Conservation (phyloP, 129 eudicot species). For the Lactuca sativa region DNA sequence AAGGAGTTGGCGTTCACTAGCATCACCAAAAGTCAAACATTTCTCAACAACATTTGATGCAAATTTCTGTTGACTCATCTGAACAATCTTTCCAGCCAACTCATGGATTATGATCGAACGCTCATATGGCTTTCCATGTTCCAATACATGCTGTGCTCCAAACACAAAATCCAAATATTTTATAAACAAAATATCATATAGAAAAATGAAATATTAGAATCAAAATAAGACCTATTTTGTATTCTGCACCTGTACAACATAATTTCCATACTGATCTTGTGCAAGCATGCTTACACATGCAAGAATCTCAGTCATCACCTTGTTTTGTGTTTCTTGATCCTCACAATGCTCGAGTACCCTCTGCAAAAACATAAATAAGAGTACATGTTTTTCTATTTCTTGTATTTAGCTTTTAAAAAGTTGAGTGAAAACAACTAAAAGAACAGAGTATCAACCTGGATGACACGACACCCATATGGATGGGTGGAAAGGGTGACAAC, state of each 20-base stretch:
- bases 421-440: neutral
- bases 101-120: conserved; percentile 75
- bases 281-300: conserved; percentile 77
- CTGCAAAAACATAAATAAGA: conserved; percentile 27
- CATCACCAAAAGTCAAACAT: conserved; percentile 77
- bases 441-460: conserved; percentile 48
- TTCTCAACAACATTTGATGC: conserved; percentile 93
- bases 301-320: conserved; percentile 79
- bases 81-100: conserved; percentile 83
- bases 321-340: conserved; percentile 58
- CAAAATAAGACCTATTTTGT: neutral
- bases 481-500: conserved; percentile 90
- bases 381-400: neutral
- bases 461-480: conserved; percentile 94
- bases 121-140: conserved; percentile 86
- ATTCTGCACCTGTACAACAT: conserved; percentile 64
- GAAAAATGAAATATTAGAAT: neutral
- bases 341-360: conserved; percentile 73
- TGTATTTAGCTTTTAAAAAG: neutral
- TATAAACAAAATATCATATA: neutral
- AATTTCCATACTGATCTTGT: conserved; percentile 79
- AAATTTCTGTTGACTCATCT: conserved; percentile 90
- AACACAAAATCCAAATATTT: neutral
- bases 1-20: conserved; percentile 61
- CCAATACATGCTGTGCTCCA: conserved; percentile 72